These are phyloP conservation scores for Teratosphaeriaceae sp. DNA, from an alignment of 2,329 filamentous ascomycete species.

Conservation along the genomic window DNA sequence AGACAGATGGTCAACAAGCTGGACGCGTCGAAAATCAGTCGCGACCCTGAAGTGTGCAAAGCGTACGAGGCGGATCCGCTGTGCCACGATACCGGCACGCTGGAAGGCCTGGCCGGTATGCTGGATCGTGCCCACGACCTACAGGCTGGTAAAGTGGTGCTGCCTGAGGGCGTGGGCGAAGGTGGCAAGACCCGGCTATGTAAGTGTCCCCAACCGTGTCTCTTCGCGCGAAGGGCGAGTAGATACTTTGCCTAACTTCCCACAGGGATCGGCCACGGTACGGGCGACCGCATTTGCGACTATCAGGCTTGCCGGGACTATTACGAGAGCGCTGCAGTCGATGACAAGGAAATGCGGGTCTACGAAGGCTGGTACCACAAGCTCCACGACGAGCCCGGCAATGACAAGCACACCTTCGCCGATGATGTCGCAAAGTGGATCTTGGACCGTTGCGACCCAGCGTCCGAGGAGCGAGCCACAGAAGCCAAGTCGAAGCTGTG, in stretches of 20 bases:
- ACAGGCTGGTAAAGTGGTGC: conserved; percentile 46
- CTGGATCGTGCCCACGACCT: conserved; percentile 65
- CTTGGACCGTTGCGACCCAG: conserved; percentile 15
- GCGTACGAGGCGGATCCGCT: conserved; percentile 60
- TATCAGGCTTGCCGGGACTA: conserved; percentile 59
- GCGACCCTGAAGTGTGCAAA: conserved; percentile 58
- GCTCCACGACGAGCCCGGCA: conserved; percentile 33
- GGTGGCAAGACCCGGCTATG: conserved; percentile 56
- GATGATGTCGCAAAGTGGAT: conserved; percentile 31
- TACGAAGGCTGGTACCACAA: conserved; percentile 79
- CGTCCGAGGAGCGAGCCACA: conserved; percentile 2
- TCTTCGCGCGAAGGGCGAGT: too few species aligned
- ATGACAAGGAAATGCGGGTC: conserved; percentile 63
- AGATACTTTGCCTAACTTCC: too few species aligned
- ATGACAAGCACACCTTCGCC: conserved; percentile 28
- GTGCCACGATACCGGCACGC: conserved; percentile 75
- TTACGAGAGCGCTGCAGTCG: conserved; percentile 50
- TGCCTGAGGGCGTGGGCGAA: conserved; percentile 38
- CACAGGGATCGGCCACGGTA: conserved; percentile 60
- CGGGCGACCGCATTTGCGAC: conserved; percentile 62
- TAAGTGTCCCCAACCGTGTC: conserved; percentile 30
- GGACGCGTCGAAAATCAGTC: conserved; percentile 56
- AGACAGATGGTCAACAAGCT: conserved; percentile 62
- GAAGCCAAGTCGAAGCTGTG: conserved; percentile 9
- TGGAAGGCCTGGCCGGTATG: conserved; percentile 72